Percentiles rank a stretch among this genome's conserved stretches.
Conservation (phyloP, 192 early-diverging fungal genomes). For the Glomus cerebriforme region DNA sequence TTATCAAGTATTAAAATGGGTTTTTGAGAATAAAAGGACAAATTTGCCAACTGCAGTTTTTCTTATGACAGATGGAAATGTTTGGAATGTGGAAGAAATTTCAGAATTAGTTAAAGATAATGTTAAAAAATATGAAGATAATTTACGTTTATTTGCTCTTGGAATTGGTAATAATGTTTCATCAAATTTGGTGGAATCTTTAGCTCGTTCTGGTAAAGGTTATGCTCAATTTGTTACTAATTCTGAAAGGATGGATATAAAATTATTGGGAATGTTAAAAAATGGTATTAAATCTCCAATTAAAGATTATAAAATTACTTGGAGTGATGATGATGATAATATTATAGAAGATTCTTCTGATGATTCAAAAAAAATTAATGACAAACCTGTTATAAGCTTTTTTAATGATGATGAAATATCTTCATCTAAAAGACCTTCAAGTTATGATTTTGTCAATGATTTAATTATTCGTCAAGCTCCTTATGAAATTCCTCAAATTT, state of each 20-base stretch:
- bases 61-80: constrained; percentile 49
- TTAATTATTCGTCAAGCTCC: not conserved
- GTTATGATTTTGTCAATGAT: not conserved
- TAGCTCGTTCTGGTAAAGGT: constrained; percentile 52
- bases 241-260: constrained; percentile 53
- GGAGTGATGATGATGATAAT: constrained; percentile 1
- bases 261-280: constrained; percentile 59
- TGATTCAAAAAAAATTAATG: not conserved
- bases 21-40: constrained; percentile 27
- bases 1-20: constrained; percentile 36
- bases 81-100: constrained; percentile 49
- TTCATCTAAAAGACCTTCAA: not conserved
- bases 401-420: not conserved
- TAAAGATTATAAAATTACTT: constrained; percentile 45
- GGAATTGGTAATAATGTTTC: constrained; percentile 58
- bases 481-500: constrained; percentile 6
- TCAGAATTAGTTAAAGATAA: constrained; percentile 34
- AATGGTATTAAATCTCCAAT: constrained; percentile 44
- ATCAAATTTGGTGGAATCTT: constrained; percentile 49
- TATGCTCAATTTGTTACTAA: constrained; percentile 49
- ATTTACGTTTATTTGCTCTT: constrained; percentile 50
- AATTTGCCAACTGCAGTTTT: constrained; percentile 48
- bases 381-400: not conserved
- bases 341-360: not conserved
- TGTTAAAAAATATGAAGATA: constrained; percentile 1